Base-by-base conservation (phyloP, 83 land plant genomes). In the Thuja plicata region DNA sequence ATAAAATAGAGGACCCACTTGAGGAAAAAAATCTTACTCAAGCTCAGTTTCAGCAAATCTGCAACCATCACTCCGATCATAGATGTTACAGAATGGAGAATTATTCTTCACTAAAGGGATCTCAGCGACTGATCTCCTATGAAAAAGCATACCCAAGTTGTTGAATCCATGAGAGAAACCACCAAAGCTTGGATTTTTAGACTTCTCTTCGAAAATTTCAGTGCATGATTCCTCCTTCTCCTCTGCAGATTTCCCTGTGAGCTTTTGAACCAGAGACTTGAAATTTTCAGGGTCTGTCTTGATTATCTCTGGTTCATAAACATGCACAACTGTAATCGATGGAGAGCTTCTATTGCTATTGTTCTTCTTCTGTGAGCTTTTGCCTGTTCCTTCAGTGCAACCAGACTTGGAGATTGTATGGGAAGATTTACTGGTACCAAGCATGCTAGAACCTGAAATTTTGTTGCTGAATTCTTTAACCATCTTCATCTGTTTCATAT, bases 81-180 rank as follows among this genome's bases (percentile, higher is more conserved):
- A 84, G 57, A 48, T 50, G 17, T 83, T 83, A 43, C 55, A 83
- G 45, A 83, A 83, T 84, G 86, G 37, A 84, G 86, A 84, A 48
- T 13, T 84, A 48, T 84, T 48, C 21, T 16, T 84, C 16, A 84
- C 24, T n/a, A 84, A 19, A 84, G 86, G 86, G 46, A 84, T 84
- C 32, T 50, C 86, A 13, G 50, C 30, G 32, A 48, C 35, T 30
- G 54, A 50, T 84, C 37, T 24, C 2, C n/a, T 7, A 84, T 48
- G n/a, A 7, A 84, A 84, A 84, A 30, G 32, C 12, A 48, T 30
- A 17, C 54, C 86, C 17, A 15, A 27, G 86, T 84, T 50, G 11
- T 12, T 9, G 21, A 48, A 83, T 83, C 86, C 55, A 5, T 83
- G 32, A 82, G 13, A 82, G 37, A 45, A 12, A 82, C 37, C 34